Conservation (phyloP, 1,284 basidiomycete species). For the Puccinia horiana region DNA sequence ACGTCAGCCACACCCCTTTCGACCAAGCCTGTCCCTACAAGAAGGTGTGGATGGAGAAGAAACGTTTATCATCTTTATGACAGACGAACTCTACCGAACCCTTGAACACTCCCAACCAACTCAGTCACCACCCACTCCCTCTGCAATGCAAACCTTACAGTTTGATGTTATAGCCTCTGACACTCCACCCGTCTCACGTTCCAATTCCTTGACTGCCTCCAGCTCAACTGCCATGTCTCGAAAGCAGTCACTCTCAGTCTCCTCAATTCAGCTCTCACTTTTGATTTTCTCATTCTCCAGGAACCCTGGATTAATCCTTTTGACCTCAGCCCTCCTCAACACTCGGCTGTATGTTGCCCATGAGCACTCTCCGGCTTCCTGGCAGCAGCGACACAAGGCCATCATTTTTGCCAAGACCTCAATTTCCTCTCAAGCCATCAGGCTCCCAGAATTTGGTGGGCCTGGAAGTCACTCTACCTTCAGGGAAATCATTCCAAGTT, state of each 20-base stretch:
- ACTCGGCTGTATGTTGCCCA: not conserved
- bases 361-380: not conserved
- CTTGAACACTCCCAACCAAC: no score
- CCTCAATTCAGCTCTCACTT: not conserved
- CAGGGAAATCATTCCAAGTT: not conserved
- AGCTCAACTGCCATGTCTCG: not conserved
- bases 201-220: not conserved
- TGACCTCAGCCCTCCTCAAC: not conserved
- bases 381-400: not conserved
- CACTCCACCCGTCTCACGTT: not conserved
- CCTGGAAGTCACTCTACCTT: not conserved
- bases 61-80: no score
- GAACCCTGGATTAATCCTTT: not conserved
- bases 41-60: no score
- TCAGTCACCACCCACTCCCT: no score
- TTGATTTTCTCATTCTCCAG: not conserved
- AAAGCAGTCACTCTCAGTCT: not conserved
- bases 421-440: no score
- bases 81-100: no score
- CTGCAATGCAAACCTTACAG: no score
- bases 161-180: no score
- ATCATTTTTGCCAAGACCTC: no score
- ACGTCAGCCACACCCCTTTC: no score
- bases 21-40: not conserved
- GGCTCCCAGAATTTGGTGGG: no score